These are phyloP conservation scores for Aspergillus novofumigatus DNA, from an alignment of 2,329 filamentous ascomycete species.

Conservation along the genomic window DNA sequence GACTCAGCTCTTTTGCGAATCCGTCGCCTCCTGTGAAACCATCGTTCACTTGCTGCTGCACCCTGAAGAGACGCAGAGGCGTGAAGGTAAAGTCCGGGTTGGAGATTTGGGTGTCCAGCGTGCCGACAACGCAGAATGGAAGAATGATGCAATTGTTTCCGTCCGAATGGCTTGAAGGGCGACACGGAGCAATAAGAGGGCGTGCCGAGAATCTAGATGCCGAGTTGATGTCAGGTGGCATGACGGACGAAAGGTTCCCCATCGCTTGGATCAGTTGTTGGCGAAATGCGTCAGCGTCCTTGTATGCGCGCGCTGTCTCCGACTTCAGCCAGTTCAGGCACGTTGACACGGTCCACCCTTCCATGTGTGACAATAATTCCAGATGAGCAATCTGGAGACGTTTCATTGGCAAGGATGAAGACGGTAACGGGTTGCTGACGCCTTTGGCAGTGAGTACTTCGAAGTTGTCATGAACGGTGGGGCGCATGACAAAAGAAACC, in stretches of 20 bases:
- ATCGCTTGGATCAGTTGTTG: slow-evolving; percentile 44
- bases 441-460: slow-evolving; percentile 59
- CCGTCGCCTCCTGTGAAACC: slow-evolving; percentile 53
- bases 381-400: slow-evolving; percentile 54
- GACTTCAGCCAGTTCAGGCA: slow-evolving; percentile 35
- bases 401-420: slow-evolving; percentile 51
- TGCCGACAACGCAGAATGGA: slow-evolving; percentile 60
- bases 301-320: slow-evolving; percentile 20
- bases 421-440: slow-evolving; percentile 58
- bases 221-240: slow-evolving; percentile 34
- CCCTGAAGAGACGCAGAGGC: slow-evolving; percentile 62
- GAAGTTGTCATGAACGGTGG: slow-evolving; percentile 55
- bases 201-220: slow-evolving; percentile 36
- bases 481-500: slow-evolving; percentile 41
- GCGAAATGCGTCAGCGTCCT: slow-evolving; percentile 36
- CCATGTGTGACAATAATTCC: slow-evolving; percentile 46
- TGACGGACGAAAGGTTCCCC: slow-evolving; percentile 37
- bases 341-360: slow-evolving; percentile 35
- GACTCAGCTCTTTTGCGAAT: slow-evolving; percentile 58
- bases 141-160: slow-evolving; percentile 43
- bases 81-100: slow-evolving; percentile 55
- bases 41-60: slow-evolving; percentile 60
- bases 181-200: slow-evolving; percentile 35
- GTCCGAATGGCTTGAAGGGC: slow-evolving; percentile 15
- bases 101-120: slow-evolving; percentile 54